Evolutionary conservation across 1,284 basidiomycete species (phyloP).

Genomic region (Inonotus obliquus): DNA sequence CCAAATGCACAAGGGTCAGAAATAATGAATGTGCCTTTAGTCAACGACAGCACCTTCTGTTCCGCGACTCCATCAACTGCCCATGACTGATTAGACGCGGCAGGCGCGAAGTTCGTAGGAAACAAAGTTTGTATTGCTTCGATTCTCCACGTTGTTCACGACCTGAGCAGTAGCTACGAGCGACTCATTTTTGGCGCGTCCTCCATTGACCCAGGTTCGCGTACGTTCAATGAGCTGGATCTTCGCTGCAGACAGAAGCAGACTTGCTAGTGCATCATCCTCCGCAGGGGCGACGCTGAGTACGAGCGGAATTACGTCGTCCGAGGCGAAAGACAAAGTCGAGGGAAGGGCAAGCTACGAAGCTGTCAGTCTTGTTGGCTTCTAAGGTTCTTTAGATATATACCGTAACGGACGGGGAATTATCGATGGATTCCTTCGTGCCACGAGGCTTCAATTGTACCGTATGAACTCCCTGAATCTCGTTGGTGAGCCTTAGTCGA

Average conservation of each 20-base stretch:
- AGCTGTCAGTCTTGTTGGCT: neutral
- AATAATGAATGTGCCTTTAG: neutral
- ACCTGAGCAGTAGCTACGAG: constrained; percentile 25
- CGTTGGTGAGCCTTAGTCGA: neutral
- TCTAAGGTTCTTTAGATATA: constrained; percentile 19
- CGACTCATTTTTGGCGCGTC: constrained; percentile 23
- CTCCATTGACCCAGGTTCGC: constrained; percentile 28
- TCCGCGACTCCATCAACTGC: constrained; percentile 24
- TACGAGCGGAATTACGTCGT: constrained; percentile 37
- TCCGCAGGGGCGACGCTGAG: constrained; percentile 34
- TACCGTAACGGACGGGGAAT: constrained; percentile 5
- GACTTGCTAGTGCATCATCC: constrained; percentile 34
- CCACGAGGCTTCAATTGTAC: neutral
- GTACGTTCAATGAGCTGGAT: constrained; percentile 38
- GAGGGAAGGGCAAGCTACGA: constrained; percentile 37
- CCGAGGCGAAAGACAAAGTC: constrained; percentile 35
- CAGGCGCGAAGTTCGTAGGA: constrained; percentile 27
- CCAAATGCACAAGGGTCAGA: constrained; percentile 9
- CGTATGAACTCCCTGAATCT: neutral
- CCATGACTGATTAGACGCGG: constrained; percentile 30
- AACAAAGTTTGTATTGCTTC: constrained; percentile 25
- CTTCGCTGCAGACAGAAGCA: constrained; percentile 33
- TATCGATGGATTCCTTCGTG: neutral
- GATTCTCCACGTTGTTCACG: constrained; percentile 23
- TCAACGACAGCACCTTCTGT: constrained; percentile 25